Conservation (phyloP, 495 filamentous ascomycete species). For the Penicillium tannophilum region DNA sequence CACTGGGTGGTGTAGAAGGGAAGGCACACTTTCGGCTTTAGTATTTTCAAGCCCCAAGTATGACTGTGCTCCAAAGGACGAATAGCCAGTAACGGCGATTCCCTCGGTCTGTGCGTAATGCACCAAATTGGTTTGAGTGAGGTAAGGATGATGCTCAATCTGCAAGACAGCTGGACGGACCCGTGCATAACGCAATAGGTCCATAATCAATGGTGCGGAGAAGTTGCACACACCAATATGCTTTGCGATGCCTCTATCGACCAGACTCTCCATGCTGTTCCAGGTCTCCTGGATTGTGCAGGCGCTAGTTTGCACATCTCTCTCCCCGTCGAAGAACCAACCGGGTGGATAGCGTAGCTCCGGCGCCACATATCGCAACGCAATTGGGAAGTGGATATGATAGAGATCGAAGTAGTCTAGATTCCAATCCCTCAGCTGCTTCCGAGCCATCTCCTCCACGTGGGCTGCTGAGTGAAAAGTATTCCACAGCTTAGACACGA, state of each 20-base stretch:
- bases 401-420: conserved; percentile 86
- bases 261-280: conserved; percentile 76
- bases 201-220: conserved; percentile 74
- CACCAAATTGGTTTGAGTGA: conserved; percentile 74
- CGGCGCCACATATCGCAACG: conserved; percentile 79
- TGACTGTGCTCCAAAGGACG: conserved; percentile 78
- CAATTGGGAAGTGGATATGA: conserved; percentile 81
- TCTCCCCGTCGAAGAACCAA: conserved; percentile 65
- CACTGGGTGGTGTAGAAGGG: conserved; percentile 66
- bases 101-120: conserved; percentile 66
- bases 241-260: conserved; percentile 64
- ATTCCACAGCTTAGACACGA: conserved; percentile 93
- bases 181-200: conserved; percentile 78
- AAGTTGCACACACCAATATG: conserved; percentile 89
- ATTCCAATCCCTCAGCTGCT: conserved; percentile 78
- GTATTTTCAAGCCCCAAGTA: conserved; percentile 68
- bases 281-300: conserved; percentile 81
- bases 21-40: conserved; percentile 63
- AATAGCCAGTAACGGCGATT: conserved; percentile 84
- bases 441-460: conserved; percentile 71
- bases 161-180: conserved; percentile 78
- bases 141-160: conserved; percentile 94
- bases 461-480: conserved; percentile 75
- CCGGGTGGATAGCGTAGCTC: conserved; percentile 76
- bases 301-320: conserved; percentile 49